A percentile compares a stretch with the other conserved stretches of the same genome.
phyloP scores from a whole-genome alignment of 177 flowering plant species.

The Tripterygium wilfordii region DNA sequence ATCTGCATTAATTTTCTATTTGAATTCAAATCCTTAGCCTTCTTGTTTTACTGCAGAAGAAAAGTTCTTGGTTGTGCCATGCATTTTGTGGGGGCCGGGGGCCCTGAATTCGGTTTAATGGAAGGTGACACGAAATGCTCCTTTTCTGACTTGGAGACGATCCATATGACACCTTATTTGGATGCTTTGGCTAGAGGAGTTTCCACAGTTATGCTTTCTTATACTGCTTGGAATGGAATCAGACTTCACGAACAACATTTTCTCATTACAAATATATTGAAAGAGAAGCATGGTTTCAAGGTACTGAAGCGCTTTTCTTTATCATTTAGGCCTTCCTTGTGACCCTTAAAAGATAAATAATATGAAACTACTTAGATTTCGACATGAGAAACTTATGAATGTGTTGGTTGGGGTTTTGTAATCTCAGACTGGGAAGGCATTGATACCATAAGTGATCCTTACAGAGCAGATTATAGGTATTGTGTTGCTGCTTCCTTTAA shows the following conservation, averaged over 20 bases:
- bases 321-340: too few relatives aligned
- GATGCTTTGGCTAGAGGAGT: constrained; percentile 78
- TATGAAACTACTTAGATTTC: too few relatives aligned
- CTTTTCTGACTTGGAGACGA: constrained; percentile 47
- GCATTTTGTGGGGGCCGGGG: constrained; percentile 90
- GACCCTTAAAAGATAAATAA: too few relatives aligned
- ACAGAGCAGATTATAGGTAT: constrained; percentile 52
- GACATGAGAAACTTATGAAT: too few relatives aligned
- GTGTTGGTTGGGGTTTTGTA: constrained; percentile 88
- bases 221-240: constrained; percentile 80
- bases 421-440: constrained; percentile 77
- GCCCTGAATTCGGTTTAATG: constrained; percentile 67
- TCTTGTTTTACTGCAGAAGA: constrained; percentile 44
- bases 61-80: constrained; percentile 81
- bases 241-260: constrained; percentile 47
- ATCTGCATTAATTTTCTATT: background rate
- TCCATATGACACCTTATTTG: constrained; percentile 73
- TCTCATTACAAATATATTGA: constrained; percentile 56
- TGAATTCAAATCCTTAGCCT: too few relatives aligned
- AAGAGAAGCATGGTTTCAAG: constrained; percentile 73
- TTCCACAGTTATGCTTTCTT: constrained; percentile 82
- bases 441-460: constrained; percentile 53
- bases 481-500: constrained; percentile 52
- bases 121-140: constrained; percentile 61
- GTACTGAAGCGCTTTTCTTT: constrained; percentile 24